Evolutionary conservation across 2,329 filamentous ascomycete genomes (phyloP).

Genomic region (Coniochaeta sp.): DNA sequence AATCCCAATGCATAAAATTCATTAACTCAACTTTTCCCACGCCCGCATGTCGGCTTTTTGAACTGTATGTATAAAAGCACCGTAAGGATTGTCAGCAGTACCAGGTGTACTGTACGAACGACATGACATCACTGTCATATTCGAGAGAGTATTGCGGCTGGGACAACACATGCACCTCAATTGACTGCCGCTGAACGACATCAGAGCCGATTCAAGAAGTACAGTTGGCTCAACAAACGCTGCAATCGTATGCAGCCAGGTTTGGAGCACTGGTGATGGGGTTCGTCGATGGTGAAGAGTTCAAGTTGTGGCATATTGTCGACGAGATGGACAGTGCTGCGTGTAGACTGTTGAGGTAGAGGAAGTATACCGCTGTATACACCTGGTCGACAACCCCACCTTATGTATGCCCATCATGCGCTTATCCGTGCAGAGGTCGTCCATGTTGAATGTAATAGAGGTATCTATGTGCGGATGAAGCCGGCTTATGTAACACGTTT

Average conservation of each 20-base stretch:
- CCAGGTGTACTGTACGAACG: background rate
- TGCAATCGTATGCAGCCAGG: background rate
- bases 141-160: background rate
- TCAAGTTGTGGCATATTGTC: background rate
- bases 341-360: too few relatives aligned
- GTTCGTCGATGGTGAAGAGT: background rate
- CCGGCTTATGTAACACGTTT: conserved; percentile 13
- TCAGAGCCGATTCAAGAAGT: background rate
- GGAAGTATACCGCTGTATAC: too few relatives aligned
- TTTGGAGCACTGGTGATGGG: background rate
- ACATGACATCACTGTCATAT: background rate
- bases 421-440: background rate
- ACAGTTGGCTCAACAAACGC: background rate
- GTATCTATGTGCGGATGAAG: conserved; percentile 6
- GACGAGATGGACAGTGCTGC: background rate
- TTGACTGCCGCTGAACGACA: background rate
- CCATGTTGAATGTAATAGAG: background rate
- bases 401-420: background rate
- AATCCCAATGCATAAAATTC: background rate
- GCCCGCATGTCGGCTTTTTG: background rate
- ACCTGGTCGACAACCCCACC: background rate
- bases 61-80: background rate
- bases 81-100: background rate
- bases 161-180: background rate
- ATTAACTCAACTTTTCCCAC: background rate